A percentile compares a stretch with the other conserved stretches of the same genome.
These are phyloP conservation scores for Phytopythium aichiense DNA, from an alignment of 352 stramenopile species.

Conservation along the genomic window DNA sequence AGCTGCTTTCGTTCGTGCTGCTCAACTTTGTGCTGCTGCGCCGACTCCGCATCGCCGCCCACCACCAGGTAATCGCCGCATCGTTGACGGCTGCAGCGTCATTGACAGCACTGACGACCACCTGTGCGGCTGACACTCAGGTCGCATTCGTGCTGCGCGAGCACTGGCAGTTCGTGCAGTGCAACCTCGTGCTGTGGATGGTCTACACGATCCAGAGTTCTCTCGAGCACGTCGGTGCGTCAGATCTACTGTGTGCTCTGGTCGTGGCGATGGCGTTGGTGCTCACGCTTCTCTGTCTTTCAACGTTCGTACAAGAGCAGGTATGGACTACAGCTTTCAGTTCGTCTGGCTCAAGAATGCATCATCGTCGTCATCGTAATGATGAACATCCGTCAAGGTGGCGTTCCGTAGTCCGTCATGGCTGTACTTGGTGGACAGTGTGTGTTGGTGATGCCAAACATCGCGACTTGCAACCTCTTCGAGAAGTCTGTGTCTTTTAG, in stretches of 20 bases:
- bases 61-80: neutral
- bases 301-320: neutral
- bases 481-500: neutral
- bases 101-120: neutral
- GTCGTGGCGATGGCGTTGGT: no score
- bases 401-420: neutral
- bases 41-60: conserved; percentile 15
- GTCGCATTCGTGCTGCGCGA: conserved; percentile 7
- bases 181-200: conserved; percentile 15
- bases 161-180: conserved; percentile 11
- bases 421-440: neutral
- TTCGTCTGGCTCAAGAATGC: conserved; percentile 14
- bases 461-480: neutral
- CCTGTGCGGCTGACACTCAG: neutral
- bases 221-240: conserved; percentile 17
- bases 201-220: conserved; percentile 22
- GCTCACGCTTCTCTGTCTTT: neutral
- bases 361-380: neutral
- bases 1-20: conserved; percentile 16
- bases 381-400: neutral
- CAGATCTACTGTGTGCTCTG: neutral
- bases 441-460: neutral
- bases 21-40: conserved; percentile 13
- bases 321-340: conserved; percentile 15
- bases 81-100: no score